Percentiles rank a stretch among this genome's conserved stretches.
phyloP scores from a whole-genome alignment of 2,329 filamentous ascomycete genomes.

The Neoarthrinium moseri region DNA sequence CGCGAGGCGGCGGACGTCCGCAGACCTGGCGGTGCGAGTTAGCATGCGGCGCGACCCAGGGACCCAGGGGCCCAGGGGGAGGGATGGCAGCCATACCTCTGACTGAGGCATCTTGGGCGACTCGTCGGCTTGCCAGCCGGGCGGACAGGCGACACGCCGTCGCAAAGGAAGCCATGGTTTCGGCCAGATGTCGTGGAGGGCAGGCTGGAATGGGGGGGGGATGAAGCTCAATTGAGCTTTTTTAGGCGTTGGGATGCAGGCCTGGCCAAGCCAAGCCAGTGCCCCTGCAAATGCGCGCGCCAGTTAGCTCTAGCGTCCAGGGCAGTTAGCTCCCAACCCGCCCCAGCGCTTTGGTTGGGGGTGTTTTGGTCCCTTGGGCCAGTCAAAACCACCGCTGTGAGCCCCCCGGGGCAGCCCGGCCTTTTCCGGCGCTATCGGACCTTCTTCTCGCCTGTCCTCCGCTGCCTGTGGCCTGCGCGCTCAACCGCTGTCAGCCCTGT shows the following conservation, averaged over 20 bases:
- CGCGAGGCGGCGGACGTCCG: slow-evolving; percentile 60
- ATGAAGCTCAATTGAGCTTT: slow-evolving; percentile 28
- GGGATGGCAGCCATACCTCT: too few relatives aligned
- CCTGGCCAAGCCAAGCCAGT: not conserved
- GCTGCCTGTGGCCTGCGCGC: too few relatives aligned
- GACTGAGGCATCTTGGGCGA: slow-evolving; percentile 50
- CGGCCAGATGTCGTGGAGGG: slow-evolving; percentile 10
- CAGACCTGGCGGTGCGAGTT: slow-evolving; percentile 49
- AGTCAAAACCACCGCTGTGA: too few relatives aligned
- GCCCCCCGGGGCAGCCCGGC: too few relatives aligned
- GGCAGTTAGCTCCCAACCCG: not conserved
- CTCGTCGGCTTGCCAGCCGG: slow-evolving; percentile 54
- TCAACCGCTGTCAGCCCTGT: too few relatives aligned
- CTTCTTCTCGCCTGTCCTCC: too few relatives aligned
- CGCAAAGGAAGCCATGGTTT: slow-evolving; percentile 65
- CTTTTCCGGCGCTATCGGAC: slow-evolving; percentile 7
- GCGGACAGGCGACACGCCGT: slow-evolving; percentile 63
- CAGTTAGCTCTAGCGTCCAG: too few relatives aligned
- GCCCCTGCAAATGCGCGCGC: not conserved
- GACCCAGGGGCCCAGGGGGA: slow-evolving; percentile 7
- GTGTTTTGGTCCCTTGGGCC: too few relatives aligned
- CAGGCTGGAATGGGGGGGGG: slow-evolving; percentile 16
- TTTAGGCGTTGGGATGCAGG: slow-evolving; percentile 9
- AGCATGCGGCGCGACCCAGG: not conserved
- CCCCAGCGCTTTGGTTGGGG: slow-evolving; percentile 9